Conservation (phyloP, 2,329 filamentous ascomycete species). For the Exophiala xenobiotica region DNA sequence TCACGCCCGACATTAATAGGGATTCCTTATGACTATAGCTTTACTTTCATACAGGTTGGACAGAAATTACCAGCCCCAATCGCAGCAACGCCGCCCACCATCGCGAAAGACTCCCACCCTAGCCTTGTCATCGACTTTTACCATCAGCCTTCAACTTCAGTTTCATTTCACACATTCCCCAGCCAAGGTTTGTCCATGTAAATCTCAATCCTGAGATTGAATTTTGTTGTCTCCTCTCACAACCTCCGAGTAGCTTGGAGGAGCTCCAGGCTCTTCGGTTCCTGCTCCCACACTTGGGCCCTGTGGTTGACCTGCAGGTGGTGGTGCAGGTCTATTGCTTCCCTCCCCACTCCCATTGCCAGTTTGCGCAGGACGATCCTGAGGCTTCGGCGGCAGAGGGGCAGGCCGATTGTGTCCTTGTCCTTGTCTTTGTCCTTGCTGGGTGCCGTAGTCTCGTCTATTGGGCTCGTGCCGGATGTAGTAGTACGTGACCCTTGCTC, state of each 20-base stretch:
- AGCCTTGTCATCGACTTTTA: not conserved
- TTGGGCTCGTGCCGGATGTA: constrained; percentile 60
- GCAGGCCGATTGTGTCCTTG: constrained; percentile 33
- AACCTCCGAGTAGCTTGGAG: constrained; percentile 87
- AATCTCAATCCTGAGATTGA: constrained; percentile 61
- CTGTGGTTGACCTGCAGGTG: constrained; percentile 32
- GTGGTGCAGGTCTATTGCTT: constrained; percentile 35
- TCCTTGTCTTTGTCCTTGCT: no score
- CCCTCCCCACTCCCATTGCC: constrained; percentile 32
- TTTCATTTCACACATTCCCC: not conserved
- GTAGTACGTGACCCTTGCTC: constrained; percentile 69
- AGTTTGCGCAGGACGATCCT: constrained; percentile 31
- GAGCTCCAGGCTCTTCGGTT: constrained; percentile 52
- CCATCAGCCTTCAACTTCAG: not conserved
- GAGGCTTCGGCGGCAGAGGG: constrained; percentile 18
- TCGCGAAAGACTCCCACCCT: no score
- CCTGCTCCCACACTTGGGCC: constrained; percentile 38
- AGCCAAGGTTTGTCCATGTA: not conserved
- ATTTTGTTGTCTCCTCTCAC: constrained; percentile 90
- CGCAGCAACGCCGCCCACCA: no score
- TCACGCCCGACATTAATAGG: no score
- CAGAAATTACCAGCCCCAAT: no score
- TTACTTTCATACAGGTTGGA: no score
- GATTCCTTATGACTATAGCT: no score
- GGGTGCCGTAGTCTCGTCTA: constrained; percentile 42